These are phyloP conservation scores for Pleurotus pulmonarius DNA, from an alignment of 768 basidiomycete species.

Conservation along the genomic window DNA sequence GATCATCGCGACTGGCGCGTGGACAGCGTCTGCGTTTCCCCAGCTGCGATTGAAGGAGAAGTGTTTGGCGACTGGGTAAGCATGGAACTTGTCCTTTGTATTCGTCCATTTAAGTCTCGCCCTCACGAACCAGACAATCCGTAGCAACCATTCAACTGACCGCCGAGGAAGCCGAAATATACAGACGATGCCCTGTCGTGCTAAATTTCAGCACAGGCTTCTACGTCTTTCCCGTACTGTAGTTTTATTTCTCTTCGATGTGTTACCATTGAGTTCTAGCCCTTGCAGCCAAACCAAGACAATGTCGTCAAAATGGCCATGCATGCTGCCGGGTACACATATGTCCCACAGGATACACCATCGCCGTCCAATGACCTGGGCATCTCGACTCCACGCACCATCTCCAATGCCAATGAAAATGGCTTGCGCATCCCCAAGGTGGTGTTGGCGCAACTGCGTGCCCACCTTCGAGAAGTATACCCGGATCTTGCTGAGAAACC, in stretches of 20 bases:
- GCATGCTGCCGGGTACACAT: constrained; percentile 71
- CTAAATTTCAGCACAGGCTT: constrained; percentile 72
- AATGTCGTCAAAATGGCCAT: constrained; percentile 76
- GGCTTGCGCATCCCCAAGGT: constrained; percentile 66
- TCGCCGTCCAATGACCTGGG: constrained; percentile 20
- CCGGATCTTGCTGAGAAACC: constrained; percentile 76
- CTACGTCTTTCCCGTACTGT: constrained; percentile 78
- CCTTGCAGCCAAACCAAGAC: constrained; percentile 57
- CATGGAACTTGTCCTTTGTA: not conserved
- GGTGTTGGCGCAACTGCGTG: constrained; percentile 47
- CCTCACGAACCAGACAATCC: constrained; percentile 52
- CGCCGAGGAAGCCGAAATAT: constrained; percentile 59
- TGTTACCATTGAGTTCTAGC: not conserved
- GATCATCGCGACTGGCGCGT: constrained; percentile 73
- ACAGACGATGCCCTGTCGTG: constrained; percentile 63
- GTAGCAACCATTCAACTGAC: constrained; percentile 77
- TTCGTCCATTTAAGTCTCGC: not conserved
- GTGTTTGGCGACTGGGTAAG: constrained; percentile 81
- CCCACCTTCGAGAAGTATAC: constrained; percentile 53
- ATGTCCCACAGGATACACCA: constrained; percentile 15
- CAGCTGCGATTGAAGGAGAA: constrained; percentile 43
- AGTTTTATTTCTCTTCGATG: not conserved
- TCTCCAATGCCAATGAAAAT: constrained; percentile 51
- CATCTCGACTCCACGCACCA: constrained; percentile 78
- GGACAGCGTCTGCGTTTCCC: constrained; percentile 82